These are phyloP conservation scores for Spongiforma sp. DNA, from an alignment of 1,284 basidiomycete species.

Conservation along the genomic window DNA sequence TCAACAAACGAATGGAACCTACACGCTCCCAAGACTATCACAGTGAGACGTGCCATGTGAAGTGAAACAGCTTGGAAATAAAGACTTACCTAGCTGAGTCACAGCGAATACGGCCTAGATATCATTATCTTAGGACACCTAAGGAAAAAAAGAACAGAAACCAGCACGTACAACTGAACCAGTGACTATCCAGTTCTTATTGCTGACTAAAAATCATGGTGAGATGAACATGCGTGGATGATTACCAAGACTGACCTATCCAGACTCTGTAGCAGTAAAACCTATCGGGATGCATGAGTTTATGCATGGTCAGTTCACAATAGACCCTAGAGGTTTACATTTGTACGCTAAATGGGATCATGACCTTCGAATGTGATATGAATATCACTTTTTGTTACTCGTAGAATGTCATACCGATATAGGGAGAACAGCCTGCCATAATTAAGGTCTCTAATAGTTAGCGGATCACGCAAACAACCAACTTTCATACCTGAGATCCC, in stretches of 20 bases:
- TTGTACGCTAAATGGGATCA: constrained; percentile 5
- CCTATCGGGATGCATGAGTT: constrained; percentile 3
- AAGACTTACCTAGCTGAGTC: constrained; percentile 2
- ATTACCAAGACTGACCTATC: constrained; percentile 3
- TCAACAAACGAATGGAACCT: not conserved
- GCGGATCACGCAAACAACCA: too few species aligned
- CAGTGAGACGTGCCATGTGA: not conserved
- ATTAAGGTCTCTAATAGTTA: too few species aligned
- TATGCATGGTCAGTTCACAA: too few species aligned
- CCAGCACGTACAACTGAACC: constrained; percentile 6
- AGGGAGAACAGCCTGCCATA: too few species aligned
- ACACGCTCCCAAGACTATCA: constrained; percentile 5
- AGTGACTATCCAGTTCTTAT: constrained; percentile 4
- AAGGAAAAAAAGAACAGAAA: not conserved
- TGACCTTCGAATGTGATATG: not conserved
- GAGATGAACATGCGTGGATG: not conserved
- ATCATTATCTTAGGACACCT: not conserved
- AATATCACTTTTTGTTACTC: too few species aligned
- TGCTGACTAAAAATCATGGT: constrained; percentile 4
- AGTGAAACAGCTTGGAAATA: not conserved
- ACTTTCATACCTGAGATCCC: too few species aligned
- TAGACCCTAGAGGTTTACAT: not conserved
- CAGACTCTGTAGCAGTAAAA: constrained; percentile 18
- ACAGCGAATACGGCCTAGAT: constrained; percentile 1
- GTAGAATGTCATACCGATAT: too few species aligned